Evolutionary conservation across 2,329 filamentous ascomycete species (phyloP), one percentile per base, ranked within the genome.

Genomic region (Coleophoma crateriformis): DNA sequence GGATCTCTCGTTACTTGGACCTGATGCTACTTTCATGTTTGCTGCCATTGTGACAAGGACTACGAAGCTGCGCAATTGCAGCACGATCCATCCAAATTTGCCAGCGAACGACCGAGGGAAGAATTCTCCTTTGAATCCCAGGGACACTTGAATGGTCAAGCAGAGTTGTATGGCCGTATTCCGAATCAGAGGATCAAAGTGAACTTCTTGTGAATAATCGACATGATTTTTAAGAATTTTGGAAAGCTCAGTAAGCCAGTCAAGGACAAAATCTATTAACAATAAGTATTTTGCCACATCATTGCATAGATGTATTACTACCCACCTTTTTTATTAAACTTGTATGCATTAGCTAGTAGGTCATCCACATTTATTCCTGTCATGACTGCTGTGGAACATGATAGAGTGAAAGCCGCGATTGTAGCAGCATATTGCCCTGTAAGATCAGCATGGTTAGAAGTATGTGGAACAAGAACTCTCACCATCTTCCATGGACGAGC

Each of bases 151-250:
- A 27, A 94, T 81, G 60, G 88, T 88, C 12, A 96, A 73, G 50
- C 84, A 88, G 49, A 88, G 77, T 52, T 90, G 86, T 42, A 96
- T 77, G 34, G 83, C 76, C 3, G 76, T 73, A 60, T 94, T 91
- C 52, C 84, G 76, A 55, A 94, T 79, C 33, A 95, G 72, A 51
- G 84, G 76, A 63, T 92, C 84, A 58, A 87, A 81, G 41, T 81
- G 78, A 2, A 81, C 72, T 52, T 95, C 88, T 45, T 88, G 79
- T 0, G 89, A 87, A 62, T 91, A 95, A 68, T 97, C 92, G 44
- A 91, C 81, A 45, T 84, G 82, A 32, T 88, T 76, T 54, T 84
- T 85, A 46, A 91, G 71, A 50, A 87, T 81, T 38, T 80, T 76
- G 47, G 88, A 82, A 12, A 90, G 72, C 55, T 88, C 84, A 38